Evolutionary conservation across 2,329 filamentous ascomycete species (phyloP), one percentile per base, ranked within the genome.

Genomic region (Teratosphaeria nubilosa): DNA sequence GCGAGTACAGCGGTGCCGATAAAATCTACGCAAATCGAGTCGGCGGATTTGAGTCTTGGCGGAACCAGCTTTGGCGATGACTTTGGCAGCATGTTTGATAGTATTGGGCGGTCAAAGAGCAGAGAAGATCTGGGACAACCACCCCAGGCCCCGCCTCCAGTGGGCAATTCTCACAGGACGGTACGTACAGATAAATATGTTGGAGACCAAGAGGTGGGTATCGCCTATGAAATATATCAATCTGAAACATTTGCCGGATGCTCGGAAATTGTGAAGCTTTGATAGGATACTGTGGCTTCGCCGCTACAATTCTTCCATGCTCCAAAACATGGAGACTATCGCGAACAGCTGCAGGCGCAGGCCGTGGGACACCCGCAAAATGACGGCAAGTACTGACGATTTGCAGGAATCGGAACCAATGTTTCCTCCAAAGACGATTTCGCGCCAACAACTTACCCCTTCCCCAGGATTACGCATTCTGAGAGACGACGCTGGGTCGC

Each of bases 1-100:
- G 72, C 71, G 22, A 73, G 71, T 65, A 74, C 72, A n/a, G 71
- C 71, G n/a, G 66, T 70, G 32, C 70, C 71, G 14, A 54, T 60
- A 3, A 60, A 61, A 27, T 20, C 41, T 10, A 20, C 41, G 41
- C 41, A 16, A 22, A 20, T 48, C 2, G 61, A 64, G 10, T 66
- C 70, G 30, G 62, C 66, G 13, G 66, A 71, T 37, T 61, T 69
- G 51, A 66, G 55, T 41, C 60, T 73, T 13, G 66, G 63, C 34
- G 58, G 61, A 22, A 59, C 66, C 5, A 69, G 69, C 54, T 72
- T 72, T 61, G 53, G 55, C 50, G 69, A 69, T 52, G 66, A 69
- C 52, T 71, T 72, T 61, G 67, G 70, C 57, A 70, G 66, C 64
- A 73, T 74, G 69, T 73, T 74, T 57, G 65, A 66, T 31, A 67